Base-by-base conservation (phyloP, 140 eudicot genomes). In the Ambrosia hybrid region DNA sequence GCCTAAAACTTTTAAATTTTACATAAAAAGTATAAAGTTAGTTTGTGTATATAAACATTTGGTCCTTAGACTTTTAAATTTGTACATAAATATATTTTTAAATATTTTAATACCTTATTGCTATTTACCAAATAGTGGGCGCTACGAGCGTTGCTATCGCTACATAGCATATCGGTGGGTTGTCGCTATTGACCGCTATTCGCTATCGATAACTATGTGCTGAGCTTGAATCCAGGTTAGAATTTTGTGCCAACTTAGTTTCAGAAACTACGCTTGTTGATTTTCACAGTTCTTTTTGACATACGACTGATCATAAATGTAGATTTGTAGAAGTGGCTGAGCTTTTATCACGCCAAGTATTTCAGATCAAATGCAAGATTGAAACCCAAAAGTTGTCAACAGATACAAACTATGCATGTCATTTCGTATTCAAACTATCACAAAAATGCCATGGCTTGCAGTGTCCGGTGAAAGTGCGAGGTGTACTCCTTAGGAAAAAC, bases 191-290 rank as follows among this genome's bases (percentile, higher is more conserved):
- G 26, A 21, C 26, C 26, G 26, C 26, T 21, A 21, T 21, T 21
- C 26, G 26, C 26, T 21, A 21, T 21, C 26, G 26, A 21, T 21
- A 21, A 21, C 26, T 21, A 21, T 21, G 26, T 71, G 9, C 65
- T 43, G 52, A 52, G 11, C 12, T 17, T 0, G 5, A n/a, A 58
- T 58, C 65, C 51, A 69, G 74, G 74, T 69, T 52, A 4, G 60
- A 38, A 1, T 4, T 69, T 52, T 45, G 58, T n/a, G 58, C 30
- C 21, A 53, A 10, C 14, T 49, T 41, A 6, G 48, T 41, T 5
- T 41, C 48, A 41, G 48, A 41, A 41, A 41, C 2, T 41, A 41
- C 2, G 10, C 48, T 41, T 39, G 26, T 21, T 21, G 26, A 39
- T 41, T 41, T 41, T 41, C 10, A 41, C 46, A 4, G 46, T 41